phyloP scores from a whole-genome alignment of 495 filamentous ascomycete species.

The Aspergillus bridgeri region DNA sequence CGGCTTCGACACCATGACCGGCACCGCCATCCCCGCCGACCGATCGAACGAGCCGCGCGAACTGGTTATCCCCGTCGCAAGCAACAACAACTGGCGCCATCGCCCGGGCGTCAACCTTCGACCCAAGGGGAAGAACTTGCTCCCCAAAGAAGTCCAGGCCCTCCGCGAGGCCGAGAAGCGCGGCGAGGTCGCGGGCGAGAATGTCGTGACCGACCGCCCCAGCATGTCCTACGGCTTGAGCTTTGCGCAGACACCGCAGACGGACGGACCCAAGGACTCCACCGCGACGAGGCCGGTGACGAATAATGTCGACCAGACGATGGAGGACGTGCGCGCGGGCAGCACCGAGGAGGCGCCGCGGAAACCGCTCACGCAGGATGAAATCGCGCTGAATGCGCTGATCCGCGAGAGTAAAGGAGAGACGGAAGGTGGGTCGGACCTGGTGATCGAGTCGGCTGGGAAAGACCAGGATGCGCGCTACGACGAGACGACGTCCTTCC shows the following conservation, averaged over 20 bases:
- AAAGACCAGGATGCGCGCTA: conserved; percentile 29
- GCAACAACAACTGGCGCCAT: conserved; percentile 72
- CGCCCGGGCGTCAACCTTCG: conserved; percentile 44
- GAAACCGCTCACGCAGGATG: conserved; percentile 59
- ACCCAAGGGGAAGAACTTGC: conserved; percentile 49
- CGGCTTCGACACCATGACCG: conserved; percentile 56
- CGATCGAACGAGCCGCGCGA: conserved; percentile 38
- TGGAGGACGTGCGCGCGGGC: conserved; percentile 27
- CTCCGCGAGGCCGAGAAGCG: conserved; percentile 35
- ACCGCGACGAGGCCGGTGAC: not conserved
- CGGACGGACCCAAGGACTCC: conserved; percentile 20
- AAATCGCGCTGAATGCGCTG: conserved; percentile 77
- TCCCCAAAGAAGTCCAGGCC: conserved; percentile 51
- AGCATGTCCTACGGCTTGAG: conserved; percentile 46
- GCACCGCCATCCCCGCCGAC: conserved; percentile 49
- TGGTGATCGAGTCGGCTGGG: conserved; percentile 54
- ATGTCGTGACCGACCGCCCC: conserved; percentile 36
- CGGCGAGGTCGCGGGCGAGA: conserved; percentile 27
- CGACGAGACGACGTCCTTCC: conserved; percentile 68
- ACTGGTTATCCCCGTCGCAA: conserved; percentile 62
- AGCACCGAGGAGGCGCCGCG: conserved; percentile 11
- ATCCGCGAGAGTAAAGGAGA: conserved; percentile 53
- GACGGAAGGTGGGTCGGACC: conserved; percentile 48
- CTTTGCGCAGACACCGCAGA: conserved; percentile 32
- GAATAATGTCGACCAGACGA: conserved; percentile 21